These are phyloP conservation scores for Antitrichia curtipendula DNA, from an alignment of 225 moss, liverwort and hornwort species.

Conservation along the genomic window DNA sequence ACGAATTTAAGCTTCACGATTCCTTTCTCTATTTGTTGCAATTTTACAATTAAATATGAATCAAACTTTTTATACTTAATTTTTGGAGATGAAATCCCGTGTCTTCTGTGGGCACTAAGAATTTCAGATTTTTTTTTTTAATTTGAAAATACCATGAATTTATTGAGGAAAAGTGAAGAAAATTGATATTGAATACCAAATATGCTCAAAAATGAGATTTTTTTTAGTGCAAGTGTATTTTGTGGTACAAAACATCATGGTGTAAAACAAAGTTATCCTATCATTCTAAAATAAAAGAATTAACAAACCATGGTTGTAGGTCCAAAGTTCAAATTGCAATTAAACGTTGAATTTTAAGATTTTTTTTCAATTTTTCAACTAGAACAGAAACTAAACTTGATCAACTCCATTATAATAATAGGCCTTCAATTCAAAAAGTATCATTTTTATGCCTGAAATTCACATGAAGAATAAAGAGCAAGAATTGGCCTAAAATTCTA, in stretches of 20 bases:
- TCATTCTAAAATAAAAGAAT: not conserved
- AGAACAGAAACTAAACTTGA: no score
- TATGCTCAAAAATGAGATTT: not conserved
- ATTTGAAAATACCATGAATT: not conserved
- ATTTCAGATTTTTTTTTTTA: no score
- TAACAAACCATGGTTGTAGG: not conserved
- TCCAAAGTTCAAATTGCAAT: not conserved
- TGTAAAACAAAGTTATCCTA: not conserved
- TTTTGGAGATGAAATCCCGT: accelerated
- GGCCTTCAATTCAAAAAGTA: no score
- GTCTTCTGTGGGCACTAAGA: not conserved
- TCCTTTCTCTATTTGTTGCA: not conserved
- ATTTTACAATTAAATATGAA: not conserved
- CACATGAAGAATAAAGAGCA: no score
- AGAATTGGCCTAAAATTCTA: no score
- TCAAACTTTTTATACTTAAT: not conserved
- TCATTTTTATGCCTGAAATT: not conserved
- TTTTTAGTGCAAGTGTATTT: accelerated
- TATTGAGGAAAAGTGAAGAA: not conserved
- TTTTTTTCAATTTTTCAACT: no score
- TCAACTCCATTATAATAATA: no score
- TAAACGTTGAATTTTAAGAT: not conserved
- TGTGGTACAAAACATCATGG: not conserved
- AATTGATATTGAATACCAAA: not conserved
- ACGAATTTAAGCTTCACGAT: not conserved